Evolutionary conservation across 2,329 filamentous ascomycete species (phyloP), one percentile per base, ranked within the genome.

Genomic region (Thielaviopsis ethacetica): DNA sequence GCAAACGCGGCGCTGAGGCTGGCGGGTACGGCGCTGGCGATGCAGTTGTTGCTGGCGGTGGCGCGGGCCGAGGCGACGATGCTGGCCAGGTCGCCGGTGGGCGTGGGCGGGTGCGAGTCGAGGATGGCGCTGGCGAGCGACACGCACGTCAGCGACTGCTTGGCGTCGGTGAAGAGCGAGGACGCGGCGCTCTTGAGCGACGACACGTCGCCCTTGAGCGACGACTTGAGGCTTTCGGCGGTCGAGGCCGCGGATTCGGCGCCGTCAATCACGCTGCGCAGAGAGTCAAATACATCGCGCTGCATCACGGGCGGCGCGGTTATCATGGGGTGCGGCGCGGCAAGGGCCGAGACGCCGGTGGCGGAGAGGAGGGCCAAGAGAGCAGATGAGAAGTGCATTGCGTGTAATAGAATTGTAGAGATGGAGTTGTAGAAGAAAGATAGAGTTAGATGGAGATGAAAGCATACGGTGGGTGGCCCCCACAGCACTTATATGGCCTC

Each of bases 31-130:
- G 65, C 59, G 58, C 59, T 66, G 65, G 68, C 66, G 62, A 59
- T 21, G 69, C 71, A 72, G 66, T 71, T 65, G 56, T 67, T 66
- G 5, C 65, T 63, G 63, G 68, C 57, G 9, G 62, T 59, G 10
- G 53, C 53, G 27, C 64, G 38, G 62, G 67, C 67, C 41, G 64
- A 62, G 59, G 65, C 34, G 63, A 72, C 38, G 19, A 56, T 55
- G 53, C 27, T n/a, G 19, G 49, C 19, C 17, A 62, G 56, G 6
- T 54, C 58, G 17, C 53, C 61, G 27, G 56, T 60, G 52, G 61
- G 56, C 44, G 24, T 27, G n/a, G 61, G 58, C 30, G 59, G 59
- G 50, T 59, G 9, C 15, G 58, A 53, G 56, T 59, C 59, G 10
- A 62, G 26, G 27, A 61, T 47, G 15, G 19, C 50, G 21, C 41